Evolutionary conservation across 2,329 filamentous ascomycete genomes (phyloP), one percentile per base, ranked within the genome.

Genomic region (Trichoderma sp.): DNA sequence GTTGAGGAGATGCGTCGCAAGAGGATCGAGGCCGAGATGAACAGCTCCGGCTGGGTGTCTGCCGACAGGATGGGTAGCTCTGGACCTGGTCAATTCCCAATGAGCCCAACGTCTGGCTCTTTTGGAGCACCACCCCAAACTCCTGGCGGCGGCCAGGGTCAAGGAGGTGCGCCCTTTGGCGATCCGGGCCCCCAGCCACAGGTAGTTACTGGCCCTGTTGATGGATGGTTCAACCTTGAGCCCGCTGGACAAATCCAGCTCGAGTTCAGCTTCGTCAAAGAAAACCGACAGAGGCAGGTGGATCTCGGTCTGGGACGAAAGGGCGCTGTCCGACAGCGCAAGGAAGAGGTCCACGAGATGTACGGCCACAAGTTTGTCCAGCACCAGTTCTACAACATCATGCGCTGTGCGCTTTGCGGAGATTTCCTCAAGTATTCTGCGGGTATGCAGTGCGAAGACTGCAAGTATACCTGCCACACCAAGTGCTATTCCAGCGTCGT

Each of bases 351-450:
- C 5, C 93, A 97, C 82, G 96, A 99, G 83, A 97, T 97, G 85
- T 97, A 97, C 79, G 96, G 96, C 60, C 96, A 99, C 89, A 99
- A 98, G 83, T 99, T 99, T 78, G 91, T 98, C 68, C 92, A 96
- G 77, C 94, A 97, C 79, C 96, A 97, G 80, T 99, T 99, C 81
- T 99, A 98, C 89, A 99, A 98, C 86, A 97, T 99, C 78, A 99
- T 99, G 96, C 95, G 96, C 72, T 99, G 96, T 81, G 96, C 96
- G 16, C 89, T 98, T 43, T 99, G 96, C 79, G 96, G 94, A 70
- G 96, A 99, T 74, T 98, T 99, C 77, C 91, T 99, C 82, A 99
- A 98, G 79, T 98, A 98, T 79, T 96, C 95, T 60, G 93, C 96
- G 27, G 96, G 96, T 71, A 99, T 99, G 95, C 96, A 99, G 83